Evolutionary conservation across 2,329 filamentous ascomycete species (phyloP), one percentile per base, ranked within the genome.

Genomic region (Periconia sp.): DNA sequence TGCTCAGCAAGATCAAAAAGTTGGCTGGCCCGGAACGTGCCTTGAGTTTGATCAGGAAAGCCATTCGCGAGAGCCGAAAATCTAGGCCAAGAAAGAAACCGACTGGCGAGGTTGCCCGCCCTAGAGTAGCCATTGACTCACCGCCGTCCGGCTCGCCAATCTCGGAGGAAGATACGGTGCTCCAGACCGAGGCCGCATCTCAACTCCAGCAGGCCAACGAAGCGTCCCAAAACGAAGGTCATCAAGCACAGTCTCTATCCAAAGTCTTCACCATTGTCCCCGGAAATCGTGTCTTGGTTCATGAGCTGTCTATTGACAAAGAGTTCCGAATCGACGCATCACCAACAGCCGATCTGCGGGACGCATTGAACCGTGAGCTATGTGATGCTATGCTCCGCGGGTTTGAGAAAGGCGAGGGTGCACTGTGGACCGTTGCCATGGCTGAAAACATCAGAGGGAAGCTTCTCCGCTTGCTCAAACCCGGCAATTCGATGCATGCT

Each of bases 1-100:
- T 93, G 17, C 85, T 93, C 66, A 89, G 90, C 47, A 81, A 88
- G 47, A 92, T 94, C 73, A 90, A 91, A 74, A 88, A 85, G 71
- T 77, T 94, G 44, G 88, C 88, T 2, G 90, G 90, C 0, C 78
- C 84, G 1, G 85, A 90, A 46, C 81, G 84, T 65, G 90, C 89
- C 20, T 88, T 89, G 68, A 83, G 82, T 53, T 75, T 91, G 64
- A 91, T 93, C 53, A 84, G 88, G 53, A 87, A 89, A 48, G 89
- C 90, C 18, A 88, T 93, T 47, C 81, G 82, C 37, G 86, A 91
- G 65, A 87, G 88, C 11, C 82, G 90, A 47, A 86, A 85, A 64
- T 79, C 84, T 6, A 82, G 84, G 60, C 79, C 82, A 17, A 82
- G 81, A 58, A 88, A 86, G 76, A 87, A 86, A 68, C 83, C 85